Evolutionary conservation across 768 basidiomycete species (phyloP), one percentile per base, ranked within the genome.

Genomic region (Vishniacozyma victoriae): DNA sequence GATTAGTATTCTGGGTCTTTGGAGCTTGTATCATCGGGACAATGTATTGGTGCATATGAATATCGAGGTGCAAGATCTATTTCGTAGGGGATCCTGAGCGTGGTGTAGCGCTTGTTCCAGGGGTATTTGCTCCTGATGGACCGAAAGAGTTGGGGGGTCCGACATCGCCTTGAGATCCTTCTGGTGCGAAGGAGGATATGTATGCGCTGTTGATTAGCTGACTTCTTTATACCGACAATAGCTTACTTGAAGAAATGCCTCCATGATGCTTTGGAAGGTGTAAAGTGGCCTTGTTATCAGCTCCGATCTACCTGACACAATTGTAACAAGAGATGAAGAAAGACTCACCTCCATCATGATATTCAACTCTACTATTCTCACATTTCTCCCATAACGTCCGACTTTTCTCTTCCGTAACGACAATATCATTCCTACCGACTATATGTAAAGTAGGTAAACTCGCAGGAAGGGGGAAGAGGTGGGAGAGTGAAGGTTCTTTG

Each of bases 321-420:
- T 41, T 9, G 19, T 18, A n/a, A 7, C 16, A 25, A n/a, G 12
- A 12, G 4, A 18, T 11, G 7, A 14, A 16, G 23, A 26, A 45
- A 23, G 4, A 46, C 50, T 59, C 49, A 55, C 58, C 62, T 35
- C 70, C 70, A 33, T 69, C 67, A 48, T 71, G 70, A 3, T 58
- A 22, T 42, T 71, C 67, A 13, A 71, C 49, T 43, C 67, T 24
- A 5, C 54, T 43, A 42, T 64, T 65, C 31, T 55, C 46, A 41
- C 65, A 66, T 13, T 40, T 35, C 26, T 60, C 55, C 26, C 67
- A 48, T 7, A 71, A 50, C 12, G 60, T 63, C 44, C 55, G 52
- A 48, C 58, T 66, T 23, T 63, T 31, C 37, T 69, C 67, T 29
- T 52, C 50, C 9, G 70, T 69, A n/a, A 71, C 62, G 7, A 71